Base-by-base conservation (phyloP, 805 yeast species). In the Starmerella apicola region DNA sequence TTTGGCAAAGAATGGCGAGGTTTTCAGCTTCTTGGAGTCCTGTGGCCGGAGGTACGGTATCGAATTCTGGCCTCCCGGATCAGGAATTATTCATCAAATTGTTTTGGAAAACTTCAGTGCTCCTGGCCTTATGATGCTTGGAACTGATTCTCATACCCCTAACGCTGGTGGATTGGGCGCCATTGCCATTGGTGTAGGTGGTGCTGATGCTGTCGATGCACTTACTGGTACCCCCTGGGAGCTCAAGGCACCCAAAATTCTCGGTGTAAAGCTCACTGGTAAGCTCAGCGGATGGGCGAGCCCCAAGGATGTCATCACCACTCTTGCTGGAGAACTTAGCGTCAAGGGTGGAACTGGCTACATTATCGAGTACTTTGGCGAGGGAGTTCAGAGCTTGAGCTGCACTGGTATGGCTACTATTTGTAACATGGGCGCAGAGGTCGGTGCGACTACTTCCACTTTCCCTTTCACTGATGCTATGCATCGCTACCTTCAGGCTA, bases 321-420 rank as follows among this genome's bases (percentile, higher is more conserved):
- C 80, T 57, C 69, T 91, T 53, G 97, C 97, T 32, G 98, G 98
- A 58, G 60, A 76, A 40, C 70, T 86, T 42, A 85, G 97, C 36
- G 98, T 91, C 44, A 79, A 91, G 66, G 98, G 98, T 62, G 98
- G 98, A 63, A 91, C 98, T 40, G 97, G 97, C 49, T 77, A 70
- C 61, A 85, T 91, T 56, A 86, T 91, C 38, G 98, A 91, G 67
- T 91, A 91, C 68, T 88, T 83, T 58, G 98, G 98, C 58, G 84
- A 78, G 40, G 98, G 98, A 67, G 94, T 85, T 34, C 68, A 78
- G 46, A 67, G 80, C 39, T 73, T 91, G 55, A 79, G 94, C 19
- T 84, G 95, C 68, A 91, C 98, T 26, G 98, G 98, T 68, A 91
- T 91, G 98, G 98, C 94, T 46, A 91, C 98, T 45, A 88, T 91